Evolutionary conservation across 768 basidiomycete species (phyloP), one percentile per base, ranked within the genome.

Genomic region (Rubroboletus pulcherrimus): DNA sequence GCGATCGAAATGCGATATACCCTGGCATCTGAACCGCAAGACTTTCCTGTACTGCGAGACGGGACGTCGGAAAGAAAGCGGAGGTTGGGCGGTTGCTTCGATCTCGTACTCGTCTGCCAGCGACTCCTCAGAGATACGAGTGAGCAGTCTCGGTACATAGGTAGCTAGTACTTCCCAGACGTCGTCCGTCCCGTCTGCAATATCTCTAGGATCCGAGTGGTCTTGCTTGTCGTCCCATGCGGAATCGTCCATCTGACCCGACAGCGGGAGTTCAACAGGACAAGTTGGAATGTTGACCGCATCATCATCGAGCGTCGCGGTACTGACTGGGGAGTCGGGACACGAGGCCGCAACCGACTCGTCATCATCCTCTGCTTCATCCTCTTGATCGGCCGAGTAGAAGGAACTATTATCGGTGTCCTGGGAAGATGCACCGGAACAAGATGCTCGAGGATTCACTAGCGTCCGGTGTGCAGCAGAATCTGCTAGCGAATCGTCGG

Each of bases 361-460:
- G 39, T 26, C 31, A n/a, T 34, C 35, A 2, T 41, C 51, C 2
- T 38, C 58, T 1, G 29, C 34, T 7, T 49, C 42, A 7, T 53
- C 50, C 26, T 61, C 60, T 8, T 49, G 1, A 17, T 62, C 59
- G 9, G 49, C 60, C 35, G 26, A 48, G 35, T 54, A 57, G 7
- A n/a, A 17, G 7, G 46, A 49, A 21, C 17, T 17, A 4, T 21
- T 5, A 14, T 62, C 52, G 6, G 14, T 24, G 0, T 24, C 33
- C 24, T 2, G 7, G 7, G 31, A 43, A 2, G 33, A 38, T 34
- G 11, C 11, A 21, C 26, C 21, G 3, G 49, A 48, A 26, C 15
- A 29, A 26, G 40, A 39, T 7, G n/a, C 7, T 7, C 11, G 38
- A 10, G 17, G 34, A 7, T 35, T 33, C 4, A 43, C 42, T 17